Percentiles rank a stretch among this genome's conserved stretches.
Conservation (phyloP, 2,329 filamentous ascomycete genomes). For the Cryphonectria parasitica region DNA sequence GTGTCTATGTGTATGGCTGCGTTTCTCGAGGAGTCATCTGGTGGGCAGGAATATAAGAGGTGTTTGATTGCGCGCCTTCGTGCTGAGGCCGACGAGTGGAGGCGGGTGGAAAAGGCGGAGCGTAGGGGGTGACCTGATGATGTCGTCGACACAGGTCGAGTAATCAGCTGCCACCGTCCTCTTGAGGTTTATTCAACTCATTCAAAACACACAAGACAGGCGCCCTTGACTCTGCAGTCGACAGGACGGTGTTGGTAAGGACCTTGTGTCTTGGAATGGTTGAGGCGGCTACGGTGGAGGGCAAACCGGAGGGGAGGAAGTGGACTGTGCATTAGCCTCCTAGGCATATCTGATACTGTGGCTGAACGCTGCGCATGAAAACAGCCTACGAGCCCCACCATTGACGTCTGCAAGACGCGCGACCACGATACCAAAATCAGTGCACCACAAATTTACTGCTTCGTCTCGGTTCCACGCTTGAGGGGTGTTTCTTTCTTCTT, state of each 20-base stretch:
- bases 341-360: slow-evolving; percentile 7
- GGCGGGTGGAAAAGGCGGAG: slow-evolving; percentile 16
- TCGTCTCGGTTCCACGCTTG: background rate
- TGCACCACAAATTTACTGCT: background rate
- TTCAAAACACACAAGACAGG: background rate
- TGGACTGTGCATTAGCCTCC: slow-evolving; percentile 8
- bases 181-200: background rate
- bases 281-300: background rate
- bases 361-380: slow-evolving; percentile 12
- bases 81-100: background rate
- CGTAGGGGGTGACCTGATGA: background rate
- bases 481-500: background rate
- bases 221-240: slow-evolving; percentile 9
- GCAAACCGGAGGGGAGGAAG: slow-evolving; percentile 1
- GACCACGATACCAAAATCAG: background rate
- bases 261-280: background rate
- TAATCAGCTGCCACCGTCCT: slow-evolving; percentile 14
- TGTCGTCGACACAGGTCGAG: background rate
- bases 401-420: background rate
- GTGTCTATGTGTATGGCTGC: background rate
- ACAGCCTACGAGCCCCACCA: slow-evolving; percentile 17
- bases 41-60: background rate
- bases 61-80: background rate
- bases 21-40: background rate
- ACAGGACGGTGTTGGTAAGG: background rate